Percentiles rank a stretch among this genome's conserved stretches.
phyloP scores from a whole-genome alignment of 257 asterid species.

The Rubia yunnanensis region DNA sequence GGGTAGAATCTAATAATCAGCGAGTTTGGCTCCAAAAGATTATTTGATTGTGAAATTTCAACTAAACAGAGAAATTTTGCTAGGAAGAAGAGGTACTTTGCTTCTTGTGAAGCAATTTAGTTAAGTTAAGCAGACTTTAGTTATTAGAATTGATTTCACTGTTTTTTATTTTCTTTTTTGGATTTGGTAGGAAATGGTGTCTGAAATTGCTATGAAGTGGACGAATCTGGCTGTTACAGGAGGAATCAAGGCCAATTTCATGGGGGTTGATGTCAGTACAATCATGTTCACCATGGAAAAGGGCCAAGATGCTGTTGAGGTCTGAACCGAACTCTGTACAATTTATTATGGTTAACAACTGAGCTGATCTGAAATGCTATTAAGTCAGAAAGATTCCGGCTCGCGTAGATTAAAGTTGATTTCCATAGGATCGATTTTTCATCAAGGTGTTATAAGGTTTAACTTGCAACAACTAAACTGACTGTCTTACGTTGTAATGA shows the following conservation, averaged over 20 bases:
- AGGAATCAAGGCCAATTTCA: constrained; percentile 62
- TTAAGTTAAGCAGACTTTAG: no score
- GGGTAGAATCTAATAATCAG: no score
- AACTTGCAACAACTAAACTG: background rate
- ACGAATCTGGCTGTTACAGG: constrained; percentile 68
- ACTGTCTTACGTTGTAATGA: background rate
- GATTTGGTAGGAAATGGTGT: constrained; percentile 39
- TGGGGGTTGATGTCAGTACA: constrained; percentile 64
- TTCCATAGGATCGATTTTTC: background rate
- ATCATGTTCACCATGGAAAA: constrained; percentile 86
- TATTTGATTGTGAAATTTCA: no score
- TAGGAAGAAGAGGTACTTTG: no score
- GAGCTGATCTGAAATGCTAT: background rate
- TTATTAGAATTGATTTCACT: background rate
- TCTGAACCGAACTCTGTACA: constrained; percentile 3
- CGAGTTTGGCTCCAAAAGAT: no score
- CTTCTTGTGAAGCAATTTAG: no score
- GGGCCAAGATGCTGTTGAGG: constrained; percentile 81
- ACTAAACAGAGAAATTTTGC: no score
- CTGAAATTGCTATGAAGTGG: constrained; percentile 80
- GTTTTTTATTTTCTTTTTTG: background rate
- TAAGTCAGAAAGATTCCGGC: no score
- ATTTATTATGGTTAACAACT: background rate
- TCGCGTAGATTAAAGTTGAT: no score
- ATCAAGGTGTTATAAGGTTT: background rate